Conservation (phyloP, 257 asterid species). For the Paraleonurus japonicus region DNA sequence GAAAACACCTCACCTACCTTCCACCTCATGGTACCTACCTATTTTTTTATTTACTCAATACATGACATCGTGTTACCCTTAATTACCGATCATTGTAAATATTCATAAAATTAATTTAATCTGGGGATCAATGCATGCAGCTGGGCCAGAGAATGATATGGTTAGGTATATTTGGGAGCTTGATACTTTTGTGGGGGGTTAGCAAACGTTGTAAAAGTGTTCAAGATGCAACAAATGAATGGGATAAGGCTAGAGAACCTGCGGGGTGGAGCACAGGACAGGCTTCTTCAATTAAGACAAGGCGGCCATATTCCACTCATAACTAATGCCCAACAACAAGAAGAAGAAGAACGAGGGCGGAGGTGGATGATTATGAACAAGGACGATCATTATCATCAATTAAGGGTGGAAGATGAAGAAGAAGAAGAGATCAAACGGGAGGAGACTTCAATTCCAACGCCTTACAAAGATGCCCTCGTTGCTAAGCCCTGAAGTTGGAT, state of each 20-base stretch:
- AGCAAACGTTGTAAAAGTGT: slow-evolving; percentile 72
- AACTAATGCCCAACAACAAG: not conserved
- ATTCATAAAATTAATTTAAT: too few species aligned
- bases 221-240: slow-evolving; percentile 66
- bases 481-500: slow-evolving; percentile 36
- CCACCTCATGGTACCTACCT: too few species aligned
- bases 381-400: not conserved
- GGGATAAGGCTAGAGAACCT: slow-evolving; percentile 73
- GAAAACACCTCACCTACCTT: too few species aligned
- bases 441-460: slow-evolving; percentile 28
- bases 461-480: slow-evolving; percentile 64
- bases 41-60: too few species aligned
- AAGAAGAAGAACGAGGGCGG: slow-evolving; percentile 19
- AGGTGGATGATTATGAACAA: too few species aligned
- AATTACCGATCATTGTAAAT: too few species aligned
- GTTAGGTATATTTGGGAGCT: slow-evolving; percentile 67
- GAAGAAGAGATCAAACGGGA: not conserved
- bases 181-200: slow-evolving; percentile 64
- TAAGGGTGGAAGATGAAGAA: not conserved
- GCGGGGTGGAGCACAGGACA: slow-evolving; percentile 81
- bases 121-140: too few species aligned
- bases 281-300: slow-evolving; percentile 45
- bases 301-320: slow-evolving; percentile 62
- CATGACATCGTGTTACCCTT: too few species aligned
- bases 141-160: slow-evolving; percentile 67